Percentiles rank a stretch among this genome's conserved stretches.
These are phyloP conservation scores for Wickerhamiella sergipiensis DNA, from an alignment of 805 yeast genomes.

Conservation along the genomic window DNA sequence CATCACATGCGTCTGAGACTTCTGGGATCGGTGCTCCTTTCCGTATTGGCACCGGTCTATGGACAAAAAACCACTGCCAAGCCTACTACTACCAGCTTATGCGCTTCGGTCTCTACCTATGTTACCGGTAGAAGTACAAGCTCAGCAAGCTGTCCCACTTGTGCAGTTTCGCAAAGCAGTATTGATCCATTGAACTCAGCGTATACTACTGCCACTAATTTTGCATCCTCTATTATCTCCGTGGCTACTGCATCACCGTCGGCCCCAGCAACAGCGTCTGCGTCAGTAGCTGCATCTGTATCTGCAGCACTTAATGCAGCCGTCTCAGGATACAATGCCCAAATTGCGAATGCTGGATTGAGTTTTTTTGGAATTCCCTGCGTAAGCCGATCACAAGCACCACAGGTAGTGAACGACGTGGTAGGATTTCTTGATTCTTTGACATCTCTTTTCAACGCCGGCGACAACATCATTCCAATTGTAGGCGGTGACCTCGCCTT, in stretches of 20 bases:
- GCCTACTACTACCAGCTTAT: neutral
- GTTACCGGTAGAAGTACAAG: neutral
- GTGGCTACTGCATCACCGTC: neutral
- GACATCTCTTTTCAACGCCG: neutral
- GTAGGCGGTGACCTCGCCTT: neutral
- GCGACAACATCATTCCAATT: neutral
- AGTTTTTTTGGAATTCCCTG: neutral
- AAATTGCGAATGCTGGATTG: neutral
- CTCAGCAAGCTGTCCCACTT: neutral
- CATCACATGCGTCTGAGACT: neutral
- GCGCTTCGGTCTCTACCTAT: neutral
- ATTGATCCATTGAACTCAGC: neutral
- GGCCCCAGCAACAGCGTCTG: neutral
- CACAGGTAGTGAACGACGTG: neutral
- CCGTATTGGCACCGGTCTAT: neutral
- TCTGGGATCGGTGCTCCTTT: neutral
- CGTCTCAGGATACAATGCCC: neutral
- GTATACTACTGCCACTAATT: neutral
- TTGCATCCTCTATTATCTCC: neutral
- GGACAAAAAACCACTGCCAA: neutral
- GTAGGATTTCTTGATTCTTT: neutral
- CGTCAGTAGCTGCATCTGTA: neutral
- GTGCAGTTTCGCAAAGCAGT: neutral
- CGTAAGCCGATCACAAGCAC: neutral
- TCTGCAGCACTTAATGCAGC: neutral